Conservation (phyloP, 352 stramenopile genomes). For the Phytophthora ohioensis region DNA sequence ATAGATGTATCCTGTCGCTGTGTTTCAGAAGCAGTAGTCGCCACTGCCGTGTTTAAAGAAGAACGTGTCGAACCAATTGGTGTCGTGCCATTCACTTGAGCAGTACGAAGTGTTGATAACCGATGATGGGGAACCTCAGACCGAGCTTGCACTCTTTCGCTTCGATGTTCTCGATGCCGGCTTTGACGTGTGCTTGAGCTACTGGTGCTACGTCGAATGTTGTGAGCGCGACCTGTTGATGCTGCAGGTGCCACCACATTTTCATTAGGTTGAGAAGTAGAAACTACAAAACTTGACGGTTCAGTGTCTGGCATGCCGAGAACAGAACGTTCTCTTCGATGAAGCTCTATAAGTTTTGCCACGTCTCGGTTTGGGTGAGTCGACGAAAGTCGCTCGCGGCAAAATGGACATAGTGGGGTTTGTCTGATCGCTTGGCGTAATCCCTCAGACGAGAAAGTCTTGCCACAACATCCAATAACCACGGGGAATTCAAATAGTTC, state of each 20-base stretch:
- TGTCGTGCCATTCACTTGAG: not conserved
- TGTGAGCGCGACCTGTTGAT: not conserved
- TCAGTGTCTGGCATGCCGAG: constrained; percentile 2
- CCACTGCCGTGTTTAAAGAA: not conserved
- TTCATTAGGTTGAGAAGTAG: not conserved
- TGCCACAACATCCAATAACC: constrained; percentile 22
- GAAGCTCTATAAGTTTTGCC: constrained; percentile 26
- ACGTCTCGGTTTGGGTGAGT: constrained; percentile 18
- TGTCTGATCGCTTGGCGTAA: constrained; percentile 1
- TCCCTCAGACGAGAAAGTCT: constrained; percentile 17
- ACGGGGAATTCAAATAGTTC: constrained; percentile 23
- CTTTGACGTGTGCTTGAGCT: constrained; percentile 20
- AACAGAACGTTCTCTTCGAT: constrained; percentile 23
- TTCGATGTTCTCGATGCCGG: constrained; percentile 18
- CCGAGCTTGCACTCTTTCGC: constrained; percentile 17
- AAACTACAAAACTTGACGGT: not conserved
- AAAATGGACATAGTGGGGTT: constrained; percentile 20
- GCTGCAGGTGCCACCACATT: constrained; percentile 1
- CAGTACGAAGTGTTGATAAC: constrained; percentile 2
- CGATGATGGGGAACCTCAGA: constrained; percentile 7
- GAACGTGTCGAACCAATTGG: not conserved
- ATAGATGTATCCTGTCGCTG: not conserved
- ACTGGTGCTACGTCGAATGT: constrained; percentile 4
- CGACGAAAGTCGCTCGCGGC: not conserved
- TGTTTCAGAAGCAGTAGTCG: not conserved